Percentiles rank a stretch among this genome's conserved stretches.
Evolutionary conservation across 2,329 filamentous ascomycete species (phyloP).

Genomic region (Drechslerella dactyloides): DNA sequence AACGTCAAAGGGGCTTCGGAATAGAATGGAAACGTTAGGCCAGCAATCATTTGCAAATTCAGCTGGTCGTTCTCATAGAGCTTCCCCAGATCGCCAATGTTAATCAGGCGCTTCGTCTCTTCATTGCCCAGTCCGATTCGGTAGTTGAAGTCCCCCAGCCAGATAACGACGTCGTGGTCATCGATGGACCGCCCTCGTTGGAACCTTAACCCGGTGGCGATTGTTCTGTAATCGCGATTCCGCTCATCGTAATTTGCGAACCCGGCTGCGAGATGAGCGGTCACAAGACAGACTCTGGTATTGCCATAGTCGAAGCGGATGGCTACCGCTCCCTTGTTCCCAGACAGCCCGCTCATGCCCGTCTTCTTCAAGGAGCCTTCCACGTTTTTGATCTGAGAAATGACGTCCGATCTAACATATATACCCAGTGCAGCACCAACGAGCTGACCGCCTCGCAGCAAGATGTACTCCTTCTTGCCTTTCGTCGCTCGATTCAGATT

Average conservation of each 20-base stretch:
- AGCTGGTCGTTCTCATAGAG: constrained; percentile 94
- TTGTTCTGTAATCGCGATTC: constrained; percentile 90
- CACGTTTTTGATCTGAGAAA: constrained; percentile 90
- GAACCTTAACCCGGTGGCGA: constrained; percentile 84
- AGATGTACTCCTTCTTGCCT: constrained; percentile 79
- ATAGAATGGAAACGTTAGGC: constrained; percentile 86
- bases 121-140: constrained; percentile 85
- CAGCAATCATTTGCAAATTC: constrained; percentile 95
- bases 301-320: constrained; percentile 94
- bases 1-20: constrained; percentile 88
- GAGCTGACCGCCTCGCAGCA: constrained; percentile 88
- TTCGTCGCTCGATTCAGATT: constrained; percentile 72
- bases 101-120: constrained; percentile 75
- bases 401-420: constrained; percentile 79
- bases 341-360: constrained; percentile 94
- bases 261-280: constrained; percentile 91
- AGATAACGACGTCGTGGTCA: constrained; percentile 88
- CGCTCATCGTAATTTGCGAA: constrained; percentile 97
- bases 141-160: constrained; percentile 98
- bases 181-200: constrained; percentile 89
- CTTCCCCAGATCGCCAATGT: constrained; percentile 73
- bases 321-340: constrained; percentile 96
- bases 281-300: constrained; percentile 92
- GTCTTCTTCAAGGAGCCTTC: constrained; percentile 95
- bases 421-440: constrained; percentile 92